Conservation (phyloP, 2,329 filamentous ascomycete species). For the Pseudocercospora vitis region DNA sequence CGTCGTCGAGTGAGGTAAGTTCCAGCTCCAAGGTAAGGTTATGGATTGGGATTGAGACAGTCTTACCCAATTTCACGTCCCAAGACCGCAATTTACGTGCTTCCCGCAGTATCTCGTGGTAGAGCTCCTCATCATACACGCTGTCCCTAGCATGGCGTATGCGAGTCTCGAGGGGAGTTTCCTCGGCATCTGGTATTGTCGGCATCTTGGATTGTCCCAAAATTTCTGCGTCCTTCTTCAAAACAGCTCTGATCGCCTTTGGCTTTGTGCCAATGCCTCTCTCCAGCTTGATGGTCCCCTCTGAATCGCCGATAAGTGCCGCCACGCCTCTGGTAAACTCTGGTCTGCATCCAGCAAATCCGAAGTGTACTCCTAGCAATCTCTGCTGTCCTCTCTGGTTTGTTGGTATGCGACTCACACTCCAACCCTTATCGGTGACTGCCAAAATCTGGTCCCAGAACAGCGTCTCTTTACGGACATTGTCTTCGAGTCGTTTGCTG, state of each 20-base stretch:
- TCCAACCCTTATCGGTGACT: constrained; percentile 83
- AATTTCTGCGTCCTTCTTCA: constrained; percentile 58
- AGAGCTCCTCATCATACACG: constrained; percentile 81
- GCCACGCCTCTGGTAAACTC: constrained; percentile 72
- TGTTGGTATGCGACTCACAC: constrained; percentile 67
- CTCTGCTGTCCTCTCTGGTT: constrained; percentile 10
- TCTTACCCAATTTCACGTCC: constrained; percentile 62
- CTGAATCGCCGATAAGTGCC: constrained; percentile 69
- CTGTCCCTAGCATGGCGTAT: constrained; percentile 76
- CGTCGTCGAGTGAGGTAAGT: constrained; percentile 55
- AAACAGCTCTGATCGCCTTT: constrained; percentile 65
- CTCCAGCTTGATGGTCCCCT: constrained; percentile 75
- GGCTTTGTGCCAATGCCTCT: constrained; percentile 57
- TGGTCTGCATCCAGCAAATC: constrained; percentile 71
- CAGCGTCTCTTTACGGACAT: constrained; percentile 74
- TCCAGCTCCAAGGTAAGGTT: constrained; percentile 58
- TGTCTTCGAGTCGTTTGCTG: constrained; percentile 69
- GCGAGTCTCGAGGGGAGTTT: constrained; percentile 63
- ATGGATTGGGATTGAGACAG: constrained; percentile 38
- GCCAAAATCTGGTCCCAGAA: constrained; percentile 88
- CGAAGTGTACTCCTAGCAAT: constrained; percentile 81
- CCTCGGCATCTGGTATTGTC: constrained; percentile 44
- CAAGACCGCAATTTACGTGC: constrained; percentile 70
- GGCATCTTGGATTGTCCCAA: constrained; percentile 56
- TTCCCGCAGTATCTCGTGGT: constrained; percentile 84